A percentile compares a stretch with the other conserved stretches of the same genome.
These are phyloP conservation scores for Podila clonocystis DNA, from an alignment of 192 early-diverging fungal species.

Conservation along the genomic window DNA sequence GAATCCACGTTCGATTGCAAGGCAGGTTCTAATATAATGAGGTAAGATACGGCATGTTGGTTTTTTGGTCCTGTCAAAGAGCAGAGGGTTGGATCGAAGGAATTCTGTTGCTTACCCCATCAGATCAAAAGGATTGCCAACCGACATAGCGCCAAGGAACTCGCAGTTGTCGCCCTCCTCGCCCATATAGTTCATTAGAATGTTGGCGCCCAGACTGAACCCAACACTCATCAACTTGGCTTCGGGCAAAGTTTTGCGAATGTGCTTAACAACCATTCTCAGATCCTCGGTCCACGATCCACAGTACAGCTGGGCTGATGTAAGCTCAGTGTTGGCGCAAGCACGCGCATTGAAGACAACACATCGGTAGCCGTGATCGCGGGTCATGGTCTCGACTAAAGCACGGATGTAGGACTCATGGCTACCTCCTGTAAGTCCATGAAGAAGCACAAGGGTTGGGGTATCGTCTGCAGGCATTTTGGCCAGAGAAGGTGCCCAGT, in stretches of 20 bases:
- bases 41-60: background rate
- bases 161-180: slow-evolving; percentile 81
- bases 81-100: background rate
- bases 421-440: slow-evolving; percentile 93
- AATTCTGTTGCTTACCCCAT: slow-evolving; percentile 51
- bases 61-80: background rate
- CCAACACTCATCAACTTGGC: slow-evolving; percentile 84
- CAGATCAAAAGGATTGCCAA: slow-evolving; percentile 92
- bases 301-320: slow-evolving; percentile 82
- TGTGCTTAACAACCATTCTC: slow-evolving; percentile 63
- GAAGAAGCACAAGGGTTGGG: slow-evolving; percentile 84
- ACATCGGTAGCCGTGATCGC: slow-evolving; percentile 71
- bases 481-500: slow-evolving; percentile 80
- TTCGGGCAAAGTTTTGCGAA: slow-evolving; percentile 63
- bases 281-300: slow-evolving; percentile 87
- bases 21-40: slow-evolving; percentile 26
- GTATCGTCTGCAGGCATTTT: slow-evolving; percentile 66
- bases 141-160: slow-evolving; percentile 77
- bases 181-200: slow-evolving; percentile 90
- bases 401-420: slow-evolving; percentile 90
- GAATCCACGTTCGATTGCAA: slow-evolving; percentile 44
- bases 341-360: slow-evolving; percentile 94
- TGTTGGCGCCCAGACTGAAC: slow-evolving; percentile 93
- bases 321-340: slow-evolving; percentile 84
- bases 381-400: slow-evolving; percentile 69